Percentiles rank a stretch among this genome's conserved stretches.
Evolutionary conservation across 2,329 filamentous ascomycete genomes (phyloP).

Genomic region (Pseudohalonectria lignicola): DNA sequence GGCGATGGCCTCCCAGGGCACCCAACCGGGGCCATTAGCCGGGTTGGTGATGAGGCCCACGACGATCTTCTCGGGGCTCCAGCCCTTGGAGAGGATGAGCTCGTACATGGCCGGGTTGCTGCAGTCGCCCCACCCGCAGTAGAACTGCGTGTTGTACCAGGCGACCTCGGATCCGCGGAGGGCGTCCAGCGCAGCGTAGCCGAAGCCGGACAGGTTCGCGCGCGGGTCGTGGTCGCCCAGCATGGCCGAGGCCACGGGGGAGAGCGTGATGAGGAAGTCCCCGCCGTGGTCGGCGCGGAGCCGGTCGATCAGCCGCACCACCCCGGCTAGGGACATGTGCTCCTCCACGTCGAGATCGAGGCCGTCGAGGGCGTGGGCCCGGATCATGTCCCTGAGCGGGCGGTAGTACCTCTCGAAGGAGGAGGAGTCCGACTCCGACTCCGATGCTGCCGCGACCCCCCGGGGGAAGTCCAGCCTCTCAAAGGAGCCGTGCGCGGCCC

Average conservation of each 20-base stretch:
- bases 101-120: slow-evolving; percentile 36
- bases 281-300: slow-evolving; percentile 55
- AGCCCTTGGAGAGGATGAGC: slow-evolving; percentile 41
- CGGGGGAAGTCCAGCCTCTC: slow-evolving; percentile 39
- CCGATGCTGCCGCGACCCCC: slow-evolving; percentile 26
- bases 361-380: slow-evolving; percentile 46
- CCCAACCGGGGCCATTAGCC: slow-evolving; percentile 55
- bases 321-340: slow-evolving; percentile 50
- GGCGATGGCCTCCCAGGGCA: slow-evolving; percentile 46
- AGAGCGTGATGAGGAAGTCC: slow-evolving; percentile 62
- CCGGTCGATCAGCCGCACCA: slow-evolving; percentile 52
- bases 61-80: slow-evolving; percentile 58
- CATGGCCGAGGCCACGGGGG: slow-evolving; percentile 66
- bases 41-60: slow-evolving; percentile 67
- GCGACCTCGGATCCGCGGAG: slow-evolving; percentile 51
- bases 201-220: slow-evolving; percentile 63
- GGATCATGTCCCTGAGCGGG: slow-evolving; percentile 51
- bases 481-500: slow-evolving; percentile 63
- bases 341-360: slow-evolving; percentile 71
- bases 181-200: slow-evolving; percentile 59
- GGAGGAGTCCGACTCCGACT: too few relatives aligned
- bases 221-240: slow-evolving; percentile 41
- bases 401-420: slow-evolving; percentile 55
- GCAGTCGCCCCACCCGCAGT: slow-evolving; percentile 70
- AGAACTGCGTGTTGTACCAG: slow-evolving; percentile 81